Percentiles rank a stretch among this genome's conserved stretches.
These are phyloP conservation scores for Aeminium ludgeri DNA, from an alignment of 495 filamentous ascomycete genomes.

Conservation along the genomic window DNA sequence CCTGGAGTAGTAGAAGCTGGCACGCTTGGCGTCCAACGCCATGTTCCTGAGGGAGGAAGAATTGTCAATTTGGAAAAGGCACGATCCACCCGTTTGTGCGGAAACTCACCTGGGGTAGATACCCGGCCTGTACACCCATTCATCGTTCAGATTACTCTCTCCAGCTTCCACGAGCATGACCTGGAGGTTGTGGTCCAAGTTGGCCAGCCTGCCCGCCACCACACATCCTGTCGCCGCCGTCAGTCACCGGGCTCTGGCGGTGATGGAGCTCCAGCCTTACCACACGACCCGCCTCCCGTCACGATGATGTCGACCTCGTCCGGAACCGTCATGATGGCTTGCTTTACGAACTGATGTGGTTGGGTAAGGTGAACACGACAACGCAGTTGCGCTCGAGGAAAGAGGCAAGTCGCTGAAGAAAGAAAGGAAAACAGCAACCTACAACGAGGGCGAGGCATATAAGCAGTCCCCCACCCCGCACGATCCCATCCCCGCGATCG, in stretches of 20 bases:
- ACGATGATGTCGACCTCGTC: constrained; percentile 77
- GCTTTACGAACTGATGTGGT: too few relatives aligned
- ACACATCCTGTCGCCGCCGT: constrained; percentile 27
- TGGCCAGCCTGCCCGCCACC: constrained; percentile 61
- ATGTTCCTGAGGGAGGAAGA: constrained; percentile 36
- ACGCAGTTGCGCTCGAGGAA: too few relatives aligned
- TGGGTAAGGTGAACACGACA: too few relatives aligned
- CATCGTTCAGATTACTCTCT: constrained; percentile 67
- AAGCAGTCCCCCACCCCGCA: too few relatives aligned
- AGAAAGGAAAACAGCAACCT: too few relatives aligned
- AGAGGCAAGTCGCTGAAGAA: too few relatives aligned
- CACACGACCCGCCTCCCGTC: constrained; percentile 42
- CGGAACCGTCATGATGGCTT: constrained; percentile 17
- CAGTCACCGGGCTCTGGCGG: constrained; percentile 6
- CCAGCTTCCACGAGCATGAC: constrained; percentile 66
- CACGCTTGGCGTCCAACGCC: constrained; percentile 75
- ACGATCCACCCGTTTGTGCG: too few relatives aligned
- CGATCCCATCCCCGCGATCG: too few relatives aligned
- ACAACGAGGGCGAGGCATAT: too few relatives aligned
- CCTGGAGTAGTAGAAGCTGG: constrained; percentile 64
- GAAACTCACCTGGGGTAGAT: constrained; percentile 39
- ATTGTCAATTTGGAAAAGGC: too few relatives aligned
- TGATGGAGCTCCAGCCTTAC: constrained; percentile 17
- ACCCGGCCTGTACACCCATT: constrained; percentile 64
- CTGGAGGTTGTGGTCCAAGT: constrained; percentile 63